phyloP scores from a whole-genome alignment of 1,139 yeast species.

The Kodamaea arcana region DNA sequence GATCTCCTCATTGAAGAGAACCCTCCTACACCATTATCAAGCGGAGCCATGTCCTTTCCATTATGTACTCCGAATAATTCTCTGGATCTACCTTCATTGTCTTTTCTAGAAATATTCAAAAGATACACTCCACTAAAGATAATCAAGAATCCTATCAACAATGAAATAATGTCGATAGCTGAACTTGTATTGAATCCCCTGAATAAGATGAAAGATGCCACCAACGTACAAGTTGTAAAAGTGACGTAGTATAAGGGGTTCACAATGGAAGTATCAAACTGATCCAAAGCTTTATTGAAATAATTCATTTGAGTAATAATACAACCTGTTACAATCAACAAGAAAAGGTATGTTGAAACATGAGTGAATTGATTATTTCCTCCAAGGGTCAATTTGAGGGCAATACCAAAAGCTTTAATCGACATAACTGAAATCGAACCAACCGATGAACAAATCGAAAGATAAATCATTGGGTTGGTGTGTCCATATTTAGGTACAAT shows the following conservation, averaged over 20 bases:
- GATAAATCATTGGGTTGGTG: slow-evolving; percentile 83
- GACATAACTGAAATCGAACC: slow-evolving; percentile 92
- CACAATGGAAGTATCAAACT: slow-evolving; percentile 87
- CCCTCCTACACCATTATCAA: slow-evolving; percentile 84
- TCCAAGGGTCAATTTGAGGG: slow-evolving; percentile 74
- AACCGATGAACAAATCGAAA: slow-evolving; percentile 84
- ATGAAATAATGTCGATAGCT: slow-evolving; percentile 77
- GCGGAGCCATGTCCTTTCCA: slow-evolving; percentile 56
- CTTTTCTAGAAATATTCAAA: slow-evolving; percentile 73
- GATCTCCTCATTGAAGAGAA: slow-evolving; percentile 56
- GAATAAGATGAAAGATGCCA: slow-evolving; percentile 83
- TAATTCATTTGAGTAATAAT: slow-evolving; percentile 90
- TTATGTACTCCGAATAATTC: slow-evolving; percentile 62
- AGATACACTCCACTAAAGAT: slow-evolving; percentile 86
- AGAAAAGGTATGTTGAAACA: slow-evolving; percentile 77
- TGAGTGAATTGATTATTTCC: slow-evolving; percentile 93
- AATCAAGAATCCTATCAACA: slow-evolving; percentile 80
- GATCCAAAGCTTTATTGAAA: slow-evolving; percentile 89
- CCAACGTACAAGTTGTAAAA: slow-evolving; percentile 82
- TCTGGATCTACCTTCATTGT: slow-evolving; percentile 51
- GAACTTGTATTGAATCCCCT: slow-evolving; percentile 84
- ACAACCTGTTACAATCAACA: slow-evolving; percentile 73
- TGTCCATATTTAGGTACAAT: slow-evolving; percentile 81
- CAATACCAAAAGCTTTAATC: slow-evolving; percentile 91
- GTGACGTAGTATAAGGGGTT: slow-evolving; percentile 90